Evolutionary conservation across 768 basidiomycete genomes (phyloP).

Genomic region (Daedaleopsis sinensis): DNA sequence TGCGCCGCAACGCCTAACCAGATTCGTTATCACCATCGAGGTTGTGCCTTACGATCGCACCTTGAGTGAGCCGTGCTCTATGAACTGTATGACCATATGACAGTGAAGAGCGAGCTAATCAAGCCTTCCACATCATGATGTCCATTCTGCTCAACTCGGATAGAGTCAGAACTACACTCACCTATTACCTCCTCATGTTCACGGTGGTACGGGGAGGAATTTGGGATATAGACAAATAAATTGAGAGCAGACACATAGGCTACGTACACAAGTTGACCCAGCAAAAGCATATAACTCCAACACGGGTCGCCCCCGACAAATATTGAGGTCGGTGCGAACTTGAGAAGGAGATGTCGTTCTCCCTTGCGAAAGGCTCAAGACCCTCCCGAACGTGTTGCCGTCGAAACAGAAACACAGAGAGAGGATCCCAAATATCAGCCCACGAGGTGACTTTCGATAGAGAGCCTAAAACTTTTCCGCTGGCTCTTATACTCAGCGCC

Average conservation of each 20-base stretch:
- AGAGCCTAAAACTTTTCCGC: slow-evolving; percentile 10
- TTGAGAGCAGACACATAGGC: not conserved
- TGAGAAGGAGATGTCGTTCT: slow-evolving; percentile 65
- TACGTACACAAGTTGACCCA: slow-evolving; percentile 1
- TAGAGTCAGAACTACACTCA: too few species aligned
- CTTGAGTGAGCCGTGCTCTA: too few species aligned
- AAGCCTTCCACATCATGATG: too few species aligned
- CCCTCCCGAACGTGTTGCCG: slow-evolving; percentile 38
- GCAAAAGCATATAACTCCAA: slow-evolving; percentile 32
- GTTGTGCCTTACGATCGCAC: too few species aligned
- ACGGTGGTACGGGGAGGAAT: not conserved
- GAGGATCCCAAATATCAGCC: slow-evolving; percentile 71
- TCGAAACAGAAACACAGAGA: slow-evolving; percentile 37
- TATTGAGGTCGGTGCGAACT: slow-evolving; percentile 57
- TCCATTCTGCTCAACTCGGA: too few species aligned
- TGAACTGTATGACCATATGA: too few species aligned
- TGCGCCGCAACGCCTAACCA: too few species aligned
- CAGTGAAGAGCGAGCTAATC: too few species aligned
- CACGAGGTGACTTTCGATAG: slow-evolving; percentile 72
- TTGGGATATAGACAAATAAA: not conserved
- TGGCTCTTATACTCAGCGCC: too few species aligned
- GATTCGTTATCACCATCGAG: too few species aligned
- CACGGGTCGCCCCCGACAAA: slow-evolving; percentile 63
- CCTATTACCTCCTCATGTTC: too few species aligned
- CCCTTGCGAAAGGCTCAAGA: slow-evolving; percentile 66